Evolutionary conservation across 1,284 basidiomycete genomes (phyloP), one percentile per base, ranked within the genome.

Genomic region (Trichosporon coremiiforme): DNA sequence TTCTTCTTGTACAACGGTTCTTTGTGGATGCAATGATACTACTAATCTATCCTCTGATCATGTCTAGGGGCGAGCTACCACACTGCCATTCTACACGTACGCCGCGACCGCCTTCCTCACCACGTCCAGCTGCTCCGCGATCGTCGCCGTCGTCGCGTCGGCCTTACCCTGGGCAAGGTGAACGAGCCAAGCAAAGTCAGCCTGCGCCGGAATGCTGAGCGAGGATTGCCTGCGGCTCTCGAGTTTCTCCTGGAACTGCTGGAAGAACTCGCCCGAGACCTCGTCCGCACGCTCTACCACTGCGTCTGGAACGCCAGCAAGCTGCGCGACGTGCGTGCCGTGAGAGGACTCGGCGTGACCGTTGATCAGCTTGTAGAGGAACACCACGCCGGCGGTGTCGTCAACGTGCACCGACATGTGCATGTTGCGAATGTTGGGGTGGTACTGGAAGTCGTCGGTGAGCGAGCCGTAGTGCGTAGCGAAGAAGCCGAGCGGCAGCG

Each of bases 401-500:
- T 97, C 92, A 2, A 98, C 91, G 67, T 92, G 87, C 0, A 94
- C 97, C 60, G 90, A 87, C 95, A 98, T 97, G 82, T 95, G 90
- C 90, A 95, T 95, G 73, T 90, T 92, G 68, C 92, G 87, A 75
- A 98, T 92, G 78, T 95, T 96, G 0, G 94, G 92, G 78, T 98
- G 95, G 77, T 62, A 94, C 1, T 88, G 87, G 79, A 81, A 84
- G 68, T 84, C 83, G 70, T 84, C 82, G 2, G 84, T 82, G 17
- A 85, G 76, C 4, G 81, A 81, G 62, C 83, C 83, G 71, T 85
- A 85, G 70, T 85, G 84, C 0, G 84, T 85, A 80, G 85, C 85
- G 67, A 86, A 86, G 81, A 86, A 86, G 2, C 85, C 85, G 12
- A 98, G 84, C 5, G 94, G 90, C 3, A 96, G 85, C 0, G 92